Base-by-base conservation (phyloP, 192 early-diverging fungal genomes). In the Coemansia sp. region DNA sequence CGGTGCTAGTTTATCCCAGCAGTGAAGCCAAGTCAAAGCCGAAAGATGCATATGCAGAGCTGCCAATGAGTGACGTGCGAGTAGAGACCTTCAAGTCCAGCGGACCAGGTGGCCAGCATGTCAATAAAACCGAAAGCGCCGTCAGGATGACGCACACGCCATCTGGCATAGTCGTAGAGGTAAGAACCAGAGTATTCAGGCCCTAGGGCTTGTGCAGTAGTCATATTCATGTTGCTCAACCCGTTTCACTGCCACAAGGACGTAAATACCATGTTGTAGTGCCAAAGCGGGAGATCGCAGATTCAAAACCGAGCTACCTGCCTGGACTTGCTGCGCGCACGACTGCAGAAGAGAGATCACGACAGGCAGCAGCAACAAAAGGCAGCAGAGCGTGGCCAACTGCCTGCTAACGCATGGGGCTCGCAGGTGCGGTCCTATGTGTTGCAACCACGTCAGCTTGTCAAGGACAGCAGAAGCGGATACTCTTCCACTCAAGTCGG, bases 51-150 rank as follows among this genome's bases (percentile, higher is more conserved):
- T 10, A 72, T n/a, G 44, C 78, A 22, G 78, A 77, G 0, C 84
- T 89, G 24, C 59, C 65, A 11, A 64, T 78, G 12, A 59, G 65
- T 9, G 87, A 89, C 53, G 20, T 89, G 12, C 87, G 81, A 40
- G 49, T 89, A 11, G 86, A 87, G 41, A 72, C 75, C 4, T 87
- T 89, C 84, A 63, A 53, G 41, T 59, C 69, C 52, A 70, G 69
- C 13, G 69, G 69, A 22, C 40, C 69, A n/a, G 89, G 89, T 15
- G 89, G 89, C 4, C 89, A 91, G 84, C 93, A 94, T 73, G 94
- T 94, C 16, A 96, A 95, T 68, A 95, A 88, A 7, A 95, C 94
- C 8, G 93, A 95, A 38, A 89, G 87, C 70, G 92, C 93, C 3
- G 91, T 95, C 44, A 83, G 93, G 18, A 84, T 96, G 13, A 92